Conservation (phyloP, 306 rosid genomes). For the Abrus precatorius region DNA sequence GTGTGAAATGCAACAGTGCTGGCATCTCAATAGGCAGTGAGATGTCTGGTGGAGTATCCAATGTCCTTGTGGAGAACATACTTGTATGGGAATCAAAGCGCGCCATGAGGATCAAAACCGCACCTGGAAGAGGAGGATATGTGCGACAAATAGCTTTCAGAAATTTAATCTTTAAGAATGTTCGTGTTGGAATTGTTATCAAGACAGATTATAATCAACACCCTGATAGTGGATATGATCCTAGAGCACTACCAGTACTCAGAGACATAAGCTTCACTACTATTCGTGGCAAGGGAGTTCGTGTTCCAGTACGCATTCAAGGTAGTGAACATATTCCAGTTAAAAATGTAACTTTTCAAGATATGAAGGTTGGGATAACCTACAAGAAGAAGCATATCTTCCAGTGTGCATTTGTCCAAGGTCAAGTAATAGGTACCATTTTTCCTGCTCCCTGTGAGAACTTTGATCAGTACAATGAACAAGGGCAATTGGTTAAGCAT, state of each 20-base stretch:
- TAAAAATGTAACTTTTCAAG: slow-evolving; percentile 74
- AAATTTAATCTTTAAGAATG: slow-evolving; percentile 74
- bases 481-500: slow-evolving; percentile 68
- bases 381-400: slow-evolving; percentile 90
- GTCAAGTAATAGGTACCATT: slow-evolving; percentile 81
- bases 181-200: slow-evolving; percentile 86
- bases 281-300: slow-evolving; percentile 81
- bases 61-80: slow-evolving; percentile 77
- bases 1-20: slow-evolving; percentile 75
- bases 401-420: slow-evolving; percentile 86
- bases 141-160: slow-evolving; percentile 68
- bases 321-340: slow-evolving; percentile 83
- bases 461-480: slow-evolving; percentile 79
- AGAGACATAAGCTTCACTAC: slow-evolving; percentile 72
- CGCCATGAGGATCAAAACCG: slow-evolving; percentile 89
- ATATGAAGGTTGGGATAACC: slow-evolving; percentile 79
- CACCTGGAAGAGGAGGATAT: slow-evolving; percentile 94
- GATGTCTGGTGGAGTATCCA: slow-evolving; percentile 95
- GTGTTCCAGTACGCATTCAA: slow-evolving; percentile 81
- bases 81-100: slow-evolving; percentile 90
- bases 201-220: slow-evolving; percentile 94
- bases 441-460: slow-evolving; percentile 84
- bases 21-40: slow-evolving; percentile 97
- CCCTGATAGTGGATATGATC: slow-evolving; percentile 75
- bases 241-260: slow-evolving; percentile 74